A percentile compares a stretch with the other conserved stretches of the same genome.
Conservation (phyloP, 331 rosid genomes). For the Cydonia oblonga region DNA sequence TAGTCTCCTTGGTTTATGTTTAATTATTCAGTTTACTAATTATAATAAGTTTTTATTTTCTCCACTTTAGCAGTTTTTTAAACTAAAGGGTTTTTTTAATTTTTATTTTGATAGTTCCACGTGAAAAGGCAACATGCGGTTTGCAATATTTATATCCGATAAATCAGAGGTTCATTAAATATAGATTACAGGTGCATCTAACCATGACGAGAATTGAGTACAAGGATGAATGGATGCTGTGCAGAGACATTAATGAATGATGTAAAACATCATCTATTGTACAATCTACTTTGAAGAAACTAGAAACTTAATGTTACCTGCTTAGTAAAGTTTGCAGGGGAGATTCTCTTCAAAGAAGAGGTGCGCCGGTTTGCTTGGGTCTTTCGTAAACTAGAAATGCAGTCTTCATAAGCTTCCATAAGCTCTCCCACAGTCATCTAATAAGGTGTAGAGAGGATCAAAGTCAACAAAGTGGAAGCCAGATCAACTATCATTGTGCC, state of each 20-base stretch:
- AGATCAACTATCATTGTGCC: constrained; percentile 5
- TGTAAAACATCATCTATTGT: not conserved
- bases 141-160: no score
- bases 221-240: not conserved
- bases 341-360: constrained; percentile 62
- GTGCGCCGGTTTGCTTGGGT: constrained; percentile 47
- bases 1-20: not conserved
- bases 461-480: constrained; percentile 16
- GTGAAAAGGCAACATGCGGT: not conserved
- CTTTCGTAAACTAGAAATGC: constrained; percentile 64
- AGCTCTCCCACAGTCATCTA: constrained; percentile 86
- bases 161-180: not conserved
- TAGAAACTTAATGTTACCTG: constrained; percentile 32
- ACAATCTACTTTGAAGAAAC: not conserved
- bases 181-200: not conserved
- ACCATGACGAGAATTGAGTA: not conserved
- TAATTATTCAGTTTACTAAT: not conserved
- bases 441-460: constrained; percentile 13
- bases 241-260: not conserved
- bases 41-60: no score
- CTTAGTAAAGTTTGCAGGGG: constrained; percentile 81
- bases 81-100: not conserved
- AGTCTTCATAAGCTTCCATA: constrained; percentile 60
- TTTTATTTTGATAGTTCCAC: not conserved
- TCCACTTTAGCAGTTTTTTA: no score